Evolutionary conservation across 331 rosid species (phyloP), one percentile per base, ranked within the genome.

Genomic region (Quercus lobata): DNA sequence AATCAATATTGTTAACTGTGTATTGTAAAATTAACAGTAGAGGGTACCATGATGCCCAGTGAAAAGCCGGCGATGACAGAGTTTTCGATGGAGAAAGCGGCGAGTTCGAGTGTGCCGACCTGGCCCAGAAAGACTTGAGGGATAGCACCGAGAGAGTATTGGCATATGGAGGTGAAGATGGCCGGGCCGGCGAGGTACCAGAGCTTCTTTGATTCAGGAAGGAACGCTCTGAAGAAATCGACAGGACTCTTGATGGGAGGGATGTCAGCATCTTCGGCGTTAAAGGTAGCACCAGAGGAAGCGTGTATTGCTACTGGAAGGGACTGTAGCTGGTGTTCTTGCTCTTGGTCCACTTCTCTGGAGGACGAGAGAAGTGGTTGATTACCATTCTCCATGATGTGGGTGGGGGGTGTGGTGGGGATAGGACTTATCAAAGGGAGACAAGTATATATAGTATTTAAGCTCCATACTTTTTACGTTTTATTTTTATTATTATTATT

Each of bases 161-260:
- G 88, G 73, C 92, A 88, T 30, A 92, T 0, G 49, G 90, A 84
- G 30, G 96, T 84, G 88, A 94, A 92, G 76, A 94, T 89, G 70
- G 94, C 91, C 3, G 97, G 97, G 24, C 91, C 94, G 7, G 96
- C 97, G n/a, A 94, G 88, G 79, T 74, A 89, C 94, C 94, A 90
- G 1, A 92, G 93, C 85, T 82, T 94, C 85, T 84, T 90, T 2
- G 86, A 68, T 76, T 94, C 98, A 0, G 4, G 6, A 18, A 11
- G 17, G 80, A 90, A 92, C 32, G 86, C 76, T 14, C 41, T 69
- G 71, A 0, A 72, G 80, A 92, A 88, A 46, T 84, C 91, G 4
- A 63, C 62, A 44, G 57, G 8, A 11, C 81, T 52, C 35, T 75
- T 73, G 61, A 89, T 87, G 2, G 88, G 90, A 76, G 83, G 77